These are phyloP conservation scores for Zymoseptoria tritici DNA, from an alignment of 2,329 filamentous ascomycete species.

Conservation along the genomic window DNA sequence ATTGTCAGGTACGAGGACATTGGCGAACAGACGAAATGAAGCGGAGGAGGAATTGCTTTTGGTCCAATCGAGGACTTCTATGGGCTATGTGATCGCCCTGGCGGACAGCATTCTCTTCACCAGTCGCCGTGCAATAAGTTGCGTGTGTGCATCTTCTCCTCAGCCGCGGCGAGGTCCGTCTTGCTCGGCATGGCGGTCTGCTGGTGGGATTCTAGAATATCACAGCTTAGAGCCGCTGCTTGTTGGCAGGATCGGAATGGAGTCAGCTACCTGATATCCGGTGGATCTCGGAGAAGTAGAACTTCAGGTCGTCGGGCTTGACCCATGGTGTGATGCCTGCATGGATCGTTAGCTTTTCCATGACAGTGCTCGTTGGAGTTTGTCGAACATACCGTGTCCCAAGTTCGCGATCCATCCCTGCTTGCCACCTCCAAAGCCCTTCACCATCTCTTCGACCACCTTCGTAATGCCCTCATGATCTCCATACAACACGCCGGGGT, in stretches of 20 bases:
- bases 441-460: slow-evolving; percentile 77
- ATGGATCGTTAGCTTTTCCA: slow-evolving; percentile 2
- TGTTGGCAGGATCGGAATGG: slow-evolving; percentile 9
- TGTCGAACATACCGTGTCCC: slow-evolving; percentile 67
- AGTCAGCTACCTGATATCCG: slow-evolving; percentile 35
- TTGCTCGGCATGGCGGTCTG: slow-evolving; percentile 17
- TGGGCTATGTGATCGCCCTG: slow-evolving; percentile 8
- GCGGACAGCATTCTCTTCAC: slow-evolving; percentile 2
- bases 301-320: slow-evolving; percentile 84
- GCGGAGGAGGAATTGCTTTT: not conserved
- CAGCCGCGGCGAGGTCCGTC: slow-evolving; percentile 18
- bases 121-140: slow-evolving; percentile 31
- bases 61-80: not conserved
- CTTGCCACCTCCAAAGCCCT: slow-evolving; percentile 74
- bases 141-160: slow-evolving; percentile 30
- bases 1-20: slow-evolving; percentile 33
- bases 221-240: slow-evolving; percentile 22
- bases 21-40: slow-evolving; percentile 25
- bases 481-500: slow-evolving; percentile 88
- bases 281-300: slow-evolving; percentile 91
- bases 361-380: not conserved
- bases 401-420: slow-evolving; percentile 96
- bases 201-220: slow-evolving; percentile 24
- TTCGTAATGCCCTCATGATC: slow-evolving; percentile 71
- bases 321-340: slow-evolving; percentile 88